Base-by-base conservation (phyloP, 441 rosid species). In the Syzygium syzygioides region DNA sequence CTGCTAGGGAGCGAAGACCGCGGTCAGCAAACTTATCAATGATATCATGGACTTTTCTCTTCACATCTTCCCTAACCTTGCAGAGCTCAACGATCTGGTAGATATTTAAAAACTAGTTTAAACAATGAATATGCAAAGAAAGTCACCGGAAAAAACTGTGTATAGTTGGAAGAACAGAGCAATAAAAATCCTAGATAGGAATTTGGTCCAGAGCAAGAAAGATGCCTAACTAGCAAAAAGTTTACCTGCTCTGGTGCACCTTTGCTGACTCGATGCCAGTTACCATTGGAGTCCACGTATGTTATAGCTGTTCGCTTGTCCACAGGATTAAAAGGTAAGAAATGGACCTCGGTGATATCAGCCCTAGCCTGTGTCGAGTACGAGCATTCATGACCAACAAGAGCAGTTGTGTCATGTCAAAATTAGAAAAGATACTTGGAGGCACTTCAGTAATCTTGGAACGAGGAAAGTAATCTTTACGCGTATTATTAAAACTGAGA, bases 271-370 rank as follows among this genome's bases (percentile, higher is more conserved):
- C 96, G 92, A 88, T 94, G 94, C 96, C 96, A 94, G 55, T 87
- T 90, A 62, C 95, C 96, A 37, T 86, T 88, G 55, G 92, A 54
- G 89, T 94, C 95, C 34, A 92, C 89, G 87, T 93, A 94, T 85
- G 96, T 94, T 88, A 94, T 93, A 66, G 96, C 95, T 86, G 96
- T 94, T 59, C 96, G 95, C 90, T 94, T 94, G 15, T 94, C 96
- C 56, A 94, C 96, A 2, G 96, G 96, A 87, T 94, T 94, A 86
- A 94, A 94, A 57, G 96, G 96, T 53, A 94, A 91, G 93, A 94
- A 94, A 91, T 94, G 96, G 62, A 93, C 91, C 91, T 94, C 95
- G 25, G 87, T 91, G 62, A 94, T 93, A 56, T 94, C 95, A 4
- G 92, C 93, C 91, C 96, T 91, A 66, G 96, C 95, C 93, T 94